These are phyloP conservation scores for Styphnolobium japonicum DNA, from an alignment of 306 rosid species.

Conservation along the genomic window DNA sequence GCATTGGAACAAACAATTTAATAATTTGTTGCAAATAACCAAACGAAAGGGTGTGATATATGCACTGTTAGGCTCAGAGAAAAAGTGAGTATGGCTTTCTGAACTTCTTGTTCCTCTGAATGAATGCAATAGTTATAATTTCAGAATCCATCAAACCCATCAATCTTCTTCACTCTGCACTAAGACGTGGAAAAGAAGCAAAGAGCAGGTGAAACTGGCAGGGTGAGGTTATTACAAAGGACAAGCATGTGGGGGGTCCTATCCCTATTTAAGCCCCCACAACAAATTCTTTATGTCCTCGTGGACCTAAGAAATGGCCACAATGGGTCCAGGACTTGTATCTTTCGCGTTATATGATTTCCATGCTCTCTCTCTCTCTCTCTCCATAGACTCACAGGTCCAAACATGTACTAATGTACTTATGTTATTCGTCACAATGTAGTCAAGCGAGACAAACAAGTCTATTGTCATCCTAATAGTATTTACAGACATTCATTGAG, in stretches of 20 bases:
- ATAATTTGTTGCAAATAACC: slow-evolving; percentile 8
- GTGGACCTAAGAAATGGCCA: slow-evolving; percentile 23
- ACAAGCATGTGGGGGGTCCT: slow-evolving; percentile 57
- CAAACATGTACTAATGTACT: slow-evolving; percentile 38
- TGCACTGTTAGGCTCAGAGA: slow-evolving; percentile 37
- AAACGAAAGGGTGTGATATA: slow-evolving; percentile 13
- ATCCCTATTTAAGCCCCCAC: slow-evolving; percentile 46
- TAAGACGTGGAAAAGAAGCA: slow-evolving; percentile 78
- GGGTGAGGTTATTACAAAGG: slow-evolving; percentile 43
- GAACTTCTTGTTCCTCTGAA: slow-evolving; percentile 32
- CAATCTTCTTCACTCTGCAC: slow-evolving; percentile 58
- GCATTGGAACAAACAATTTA: slow-evolving; percentile 20
- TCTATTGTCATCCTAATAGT: slow-evolving; percentile 36
- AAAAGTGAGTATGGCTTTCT: slow-evolving; percentile 47
- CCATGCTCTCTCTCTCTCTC: slow-evolving; percentile 9
- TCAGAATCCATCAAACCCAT: slow-evolving; percentile 70
- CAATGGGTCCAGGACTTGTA: slow-evolving; percentile 37
- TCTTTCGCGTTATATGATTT: slow-evolving; percentile 37
- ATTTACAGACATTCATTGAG: slow-evolving; percentile 36
- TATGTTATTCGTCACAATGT: slow-evolving; percentile 27
- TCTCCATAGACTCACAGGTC: neutral
- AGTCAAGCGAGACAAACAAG: slow-evolving; percentile 38
- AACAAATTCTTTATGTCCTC: slow-evolving; percentile 45
- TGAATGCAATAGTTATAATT: slow-evolving; percentile 35
- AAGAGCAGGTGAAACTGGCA: slow-evolving; percentile 52